phyloP scores from a whole-genome alignment of 257 asterid genomes.

The Eustoma russellianum region DNA sequence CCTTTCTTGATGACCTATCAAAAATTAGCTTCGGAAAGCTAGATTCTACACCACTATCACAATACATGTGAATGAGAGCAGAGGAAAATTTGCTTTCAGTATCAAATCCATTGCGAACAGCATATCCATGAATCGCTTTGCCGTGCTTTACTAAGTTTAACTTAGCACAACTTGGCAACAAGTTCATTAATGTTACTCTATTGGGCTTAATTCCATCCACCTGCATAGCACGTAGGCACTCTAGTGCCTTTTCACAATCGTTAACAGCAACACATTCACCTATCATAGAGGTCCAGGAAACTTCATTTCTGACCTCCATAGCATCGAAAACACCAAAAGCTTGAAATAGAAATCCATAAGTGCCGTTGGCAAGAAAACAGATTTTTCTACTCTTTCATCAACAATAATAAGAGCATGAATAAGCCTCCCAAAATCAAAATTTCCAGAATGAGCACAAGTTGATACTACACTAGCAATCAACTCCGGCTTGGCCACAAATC shows the following conservation, averaged over 20 bases:
- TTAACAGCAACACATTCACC: constrained; percentile 34
- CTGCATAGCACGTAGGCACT: constrained; percentile 42
- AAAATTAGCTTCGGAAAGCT: constrained; percentile 36
- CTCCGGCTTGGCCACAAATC: constrained; percentile 58
- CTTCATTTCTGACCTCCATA: constrained; percentile 51
- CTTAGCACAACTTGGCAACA: constrained; percentile 45
- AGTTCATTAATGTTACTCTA: constrained; percentile 44
- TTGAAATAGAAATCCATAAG: constrained; percentile 49
- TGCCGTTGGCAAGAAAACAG: constrained; percentile 38
- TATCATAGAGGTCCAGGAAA: constrained; percentile 75
- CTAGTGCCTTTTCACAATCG: constrained; percentile 29
- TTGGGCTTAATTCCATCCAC: constrained; percentile 37
- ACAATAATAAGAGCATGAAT: constrained; percentile 45
- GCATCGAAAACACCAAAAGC: constrained; percentile 42
- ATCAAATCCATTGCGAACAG: constrained; percentile 39
- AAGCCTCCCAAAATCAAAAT: constrained; percentile 41
- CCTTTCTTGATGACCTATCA: constrained; percentile 34
- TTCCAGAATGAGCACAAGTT: constrained; percentile 32
- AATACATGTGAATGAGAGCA: constrained; percentile 44
- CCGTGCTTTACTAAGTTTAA: constrained; percentile 22
- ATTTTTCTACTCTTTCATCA: constrained; percentile 42
- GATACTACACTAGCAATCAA: constrained; percentile 46
- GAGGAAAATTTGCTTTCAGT: constrained; percentile 38
- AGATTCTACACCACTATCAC: constrained; percentile 27
- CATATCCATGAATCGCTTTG: constrained; percentile 57